phyloP scores from a whole-genome alignment of 257 asterid genomes.

The Solanum gandarillasii region DNA sequence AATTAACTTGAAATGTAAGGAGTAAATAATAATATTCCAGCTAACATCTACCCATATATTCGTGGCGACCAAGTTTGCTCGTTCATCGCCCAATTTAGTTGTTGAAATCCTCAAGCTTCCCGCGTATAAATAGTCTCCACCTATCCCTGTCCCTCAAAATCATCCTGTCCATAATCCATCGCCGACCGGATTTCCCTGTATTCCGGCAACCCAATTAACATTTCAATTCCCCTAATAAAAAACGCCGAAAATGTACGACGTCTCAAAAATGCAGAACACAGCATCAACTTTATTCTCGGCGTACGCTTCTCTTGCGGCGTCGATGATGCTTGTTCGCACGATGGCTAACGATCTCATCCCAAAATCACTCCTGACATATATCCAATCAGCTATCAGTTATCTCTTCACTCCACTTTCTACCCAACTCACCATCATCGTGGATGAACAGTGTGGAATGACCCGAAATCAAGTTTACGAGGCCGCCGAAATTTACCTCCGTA shows the following conservation, averaged over 20 bases:
- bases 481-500: slow-evolving; percentile 55
- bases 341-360: slow-evolving; percentile 53
- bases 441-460: slow-evolving; percentile 47
- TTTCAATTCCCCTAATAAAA: neutral
- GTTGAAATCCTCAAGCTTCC: neutral
- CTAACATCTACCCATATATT: neutral
- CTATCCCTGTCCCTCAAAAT: neutral
- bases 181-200: neutral
- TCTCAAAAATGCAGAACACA: slow-evolving; percentile 40
- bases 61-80: neutral
- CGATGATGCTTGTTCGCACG: slow-evolving; percentile 63
- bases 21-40: neutral
- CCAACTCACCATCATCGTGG: slow-evolving; percentile 46
- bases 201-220: neutral
- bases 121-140: neutral
- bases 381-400: slow-evolving; percentile 16
- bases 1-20: too few species aligned
- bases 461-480: slow-evolving; percentile 61
- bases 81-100: neutral
- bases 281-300: slow-evolving; percentile 55
- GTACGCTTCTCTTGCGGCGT: slow-evolving; percentile 67
- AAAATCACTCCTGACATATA: slow-evolving; percentile 12
- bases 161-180: neutral
- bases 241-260: slow-evolving; percentile 12
- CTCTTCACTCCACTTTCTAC: slow-evolving; percentile 16